These are phyloP conservation scores for Crassisporium funariophilum DNA, from an alignment of 768 basidiomycete genomes.

Conservation along the genomic window DNA sequence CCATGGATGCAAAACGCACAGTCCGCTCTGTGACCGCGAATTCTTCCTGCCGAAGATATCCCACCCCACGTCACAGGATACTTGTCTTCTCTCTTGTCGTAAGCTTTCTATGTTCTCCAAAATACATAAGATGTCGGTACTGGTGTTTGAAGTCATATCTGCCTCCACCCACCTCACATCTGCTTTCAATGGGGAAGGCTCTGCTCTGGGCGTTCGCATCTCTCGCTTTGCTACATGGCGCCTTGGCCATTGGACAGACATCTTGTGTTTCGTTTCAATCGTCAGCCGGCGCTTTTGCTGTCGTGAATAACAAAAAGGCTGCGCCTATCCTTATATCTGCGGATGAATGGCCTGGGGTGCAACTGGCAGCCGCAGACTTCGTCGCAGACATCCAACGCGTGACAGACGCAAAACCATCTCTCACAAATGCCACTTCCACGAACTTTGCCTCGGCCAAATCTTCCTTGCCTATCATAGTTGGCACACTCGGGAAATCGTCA, in stretches of 20 bases:
- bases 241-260: slow-evolving; percentile 47
- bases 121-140: no score
- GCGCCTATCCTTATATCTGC: slow-evolving; percentile 51
- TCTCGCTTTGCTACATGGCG: slow-evolving; percentile 20
- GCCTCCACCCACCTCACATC: no score
- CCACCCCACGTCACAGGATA: no score
- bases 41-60: no score
- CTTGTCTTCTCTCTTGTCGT: no score
- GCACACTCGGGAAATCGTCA: slow-evolving; percentile 60
- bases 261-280: slow-evolving; percentile 49
- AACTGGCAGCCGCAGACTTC: slow-evolving; percentile 61
- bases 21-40: no score
- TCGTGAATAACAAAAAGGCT: slow-evolving; percentile 47
- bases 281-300: slow-evolving; percentile 38
- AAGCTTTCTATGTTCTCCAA: no score
- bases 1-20: no score
- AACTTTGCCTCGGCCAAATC: slow-evolving; percentile 28
- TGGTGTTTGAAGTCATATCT: no score
- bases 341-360: slow-evolving; percentile 67
- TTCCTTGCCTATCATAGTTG: slow-evolving; percentile 54
- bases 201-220: no score
- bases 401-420: slow-evolving; percentile 49
- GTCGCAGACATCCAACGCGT: slow-evolving; percentile 62
- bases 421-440: slow-evolving; percentile 51
- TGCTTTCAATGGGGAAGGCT: no score